Percentiles rank a stretch among this genome's conserved stretches.
phyloP scores from a whole-genome alignment of 2,329 filamentous ascomycete species.

The Plectosphaerella cucumerina region DNA sequence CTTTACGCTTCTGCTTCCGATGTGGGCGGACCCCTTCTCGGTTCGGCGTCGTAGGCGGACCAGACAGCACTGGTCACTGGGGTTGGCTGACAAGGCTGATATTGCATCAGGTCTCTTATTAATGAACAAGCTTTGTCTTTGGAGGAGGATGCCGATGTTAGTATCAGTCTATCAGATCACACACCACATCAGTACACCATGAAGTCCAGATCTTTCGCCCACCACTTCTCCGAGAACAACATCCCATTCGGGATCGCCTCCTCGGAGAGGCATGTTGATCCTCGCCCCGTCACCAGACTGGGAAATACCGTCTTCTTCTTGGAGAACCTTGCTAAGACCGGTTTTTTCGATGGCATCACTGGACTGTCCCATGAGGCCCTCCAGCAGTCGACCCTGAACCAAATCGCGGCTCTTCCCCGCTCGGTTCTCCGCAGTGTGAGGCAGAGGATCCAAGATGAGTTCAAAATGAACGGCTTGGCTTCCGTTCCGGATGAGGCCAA shows the following conservation, averaged over 20 bases:
- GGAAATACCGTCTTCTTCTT: constrained; percentile 49
- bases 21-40: neutral
- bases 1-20: neutral
- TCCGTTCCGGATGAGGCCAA: constrained; percentile 8
- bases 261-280: constrained; percentile 25
- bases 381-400: constrained; percentile 36
- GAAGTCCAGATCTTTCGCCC: constrained; percentile 29
- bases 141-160: no score
- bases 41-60: no score
- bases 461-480: constrained; percentile 18
- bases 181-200: neutral
- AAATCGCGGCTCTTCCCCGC: constrained; percentile 41
- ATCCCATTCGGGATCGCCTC: constrained; percentile 51
- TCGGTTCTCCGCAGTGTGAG: constrained; percentile 32
- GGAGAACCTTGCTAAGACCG: constrained; percentile 29
- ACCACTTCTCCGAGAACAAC: constrained; percentile 48
- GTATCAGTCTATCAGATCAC: neutral
- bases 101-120: no score
- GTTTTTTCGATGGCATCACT: constrained; percentile 19
- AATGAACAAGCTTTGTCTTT: no score
- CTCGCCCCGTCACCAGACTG: constrained; percentile 46
- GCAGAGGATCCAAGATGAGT: constrained; percentile 29
- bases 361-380: constrained; percentile 20
- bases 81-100: no score
- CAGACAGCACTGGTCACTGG: no score